Percentiles rank a stretch among this genome's conserved stretches.
phyloP scores from a whole-genome alignment of 108 stramenopile species.

The Cylindrotheca closterium region DNA sequence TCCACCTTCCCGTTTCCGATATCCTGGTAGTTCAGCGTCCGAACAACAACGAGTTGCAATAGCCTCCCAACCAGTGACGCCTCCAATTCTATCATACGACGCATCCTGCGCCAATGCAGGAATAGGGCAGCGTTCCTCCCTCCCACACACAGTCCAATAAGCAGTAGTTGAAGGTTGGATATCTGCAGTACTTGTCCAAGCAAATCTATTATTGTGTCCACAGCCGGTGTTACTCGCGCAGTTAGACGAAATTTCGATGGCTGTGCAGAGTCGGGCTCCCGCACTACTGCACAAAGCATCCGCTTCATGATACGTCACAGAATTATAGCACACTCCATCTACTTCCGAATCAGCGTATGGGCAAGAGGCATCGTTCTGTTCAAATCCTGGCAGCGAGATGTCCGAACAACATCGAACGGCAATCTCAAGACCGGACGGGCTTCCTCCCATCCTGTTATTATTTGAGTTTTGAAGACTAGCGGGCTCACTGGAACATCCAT shows the following conservation, averaged over 20 bases:
- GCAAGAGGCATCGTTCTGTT: neutral
- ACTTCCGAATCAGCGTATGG: neutral
- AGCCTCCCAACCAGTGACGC: too few relatives aligned
- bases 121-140: too few relatives aligned
- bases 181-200: constrained; percentile 1
- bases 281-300: neutral
- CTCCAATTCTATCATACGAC: too few relatives aligned
- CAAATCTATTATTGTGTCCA: neutral
- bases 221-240: neutral
- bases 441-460: neutral
- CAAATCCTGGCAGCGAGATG: neutral
- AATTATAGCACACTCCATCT: neutral
- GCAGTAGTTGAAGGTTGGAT: too few relatives aligned
- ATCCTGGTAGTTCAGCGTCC: too few relatives aligned
- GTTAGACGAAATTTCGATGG: neutral
- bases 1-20: too few relatives aligned
- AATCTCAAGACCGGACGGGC: neutral
- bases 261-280: neutral
- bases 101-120: too few relatives aligned
- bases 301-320: neutral
- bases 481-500: neutral
- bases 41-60: too few relatives aligned
- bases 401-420: neutral
- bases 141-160: too few relatives aligned
- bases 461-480: too few relatives aligned